Conservation (phyloP, 2,329 filamentous ascomycete species). For the Salinomyces thailandicus region DNA sequence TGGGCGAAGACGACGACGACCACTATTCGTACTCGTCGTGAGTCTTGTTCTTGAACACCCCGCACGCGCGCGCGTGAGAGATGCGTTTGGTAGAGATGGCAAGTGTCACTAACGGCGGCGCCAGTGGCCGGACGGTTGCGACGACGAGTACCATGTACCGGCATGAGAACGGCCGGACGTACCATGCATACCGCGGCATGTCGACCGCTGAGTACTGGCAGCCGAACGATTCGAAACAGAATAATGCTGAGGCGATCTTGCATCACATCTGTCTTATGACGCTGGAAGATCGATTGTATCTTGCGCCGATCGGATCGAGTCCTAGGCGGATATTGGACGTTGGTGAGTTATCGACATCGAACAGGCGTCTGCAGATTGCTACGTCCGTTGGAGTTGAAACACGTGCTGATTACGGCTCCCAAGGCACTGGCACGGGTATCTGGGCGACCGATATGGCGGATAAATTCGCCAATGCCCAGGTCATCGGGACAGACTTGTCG, state of each 20-base stretch:
- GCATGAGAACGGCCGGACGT: conserved; percentile 27
- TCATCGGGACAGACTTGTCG: conserved; percentile 31
- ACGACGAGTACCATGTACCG: conserved; percentile 31
- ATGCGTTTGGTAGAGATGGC: conserved; percentile 14
- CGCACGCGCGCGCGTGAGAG: too few species aligned
- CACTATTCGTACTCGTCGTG: not conserved
- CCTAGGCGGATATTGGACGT: conserved; percentile 33
- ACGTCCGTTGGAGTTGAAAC: too few species aligned
- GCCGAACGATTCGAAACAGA: conserved; percentile 28
- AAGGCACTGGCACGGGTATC: conserved; percentile 1
- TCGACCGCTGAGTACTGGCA: conserved; percentile 26
- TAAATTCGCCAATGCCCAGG: conserved; percentile 22
- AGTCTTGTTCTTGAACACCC: not conserved
- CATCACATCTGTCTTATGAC: conserved; percentile 33
- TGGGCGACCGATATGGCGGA: conserved; percentile 25
- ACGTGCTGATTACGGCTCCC: not conserved
- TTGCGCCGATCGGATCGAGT: conserved; percentile 19
- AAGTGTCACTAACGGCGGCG: not conserved
- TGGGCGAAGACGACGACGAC: not conserved
- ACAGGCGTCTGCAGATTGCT: too few species aligned
- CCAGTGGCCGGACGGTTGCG: conserved; percentile 24
- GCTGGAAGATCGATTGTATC: conserved; percentile 20
- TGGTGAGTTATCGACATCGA: conserved; percentile 26
- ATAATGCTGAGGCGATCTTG: conserved; percentile 22
- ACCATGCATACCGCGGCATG: conserved; percentile 27